phyloP scores from a whole-genome alignment of 192 early-diverging fungal genomes.

The Pecoramyces ruminantium region DNA sequence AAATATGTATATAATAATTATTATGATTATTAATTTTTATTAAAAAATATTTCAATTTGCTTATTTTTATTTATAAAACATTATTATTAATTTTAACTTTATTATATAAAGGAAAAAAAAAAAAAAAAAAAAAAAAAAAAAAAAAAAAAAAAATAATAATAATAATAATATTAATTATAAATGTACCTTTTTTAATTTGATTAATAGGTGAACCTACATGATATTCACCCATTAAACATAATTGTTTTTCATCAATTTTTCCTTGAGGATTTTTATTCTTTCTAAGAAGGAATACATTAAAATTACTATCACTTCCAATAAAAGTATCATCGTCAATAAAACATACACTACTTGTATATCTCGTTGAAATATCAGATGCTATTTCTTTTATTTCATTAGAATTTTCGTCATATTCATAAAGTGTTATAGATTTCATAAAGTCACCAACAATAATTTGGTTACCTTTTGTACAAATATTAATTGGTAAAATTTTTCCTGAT shows the following conservation, averaged over 20 bases:
- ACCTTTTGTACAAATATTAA: constrained; percentile 37
- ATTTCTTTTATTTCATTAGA: not conserved
- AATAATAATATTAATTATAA: too few relatives aligned
- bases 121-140: too few relatives aligned
- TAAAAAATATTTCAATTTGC: too few relatives aligned
- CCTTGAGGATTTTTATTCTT: not conserved
- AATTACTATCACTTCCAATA: not conserved
- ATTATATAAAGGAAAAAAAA: too few relatives aligned
- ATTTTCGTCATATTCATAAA: constrained; percentile 5
- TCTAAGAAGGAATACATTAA: not conserved
- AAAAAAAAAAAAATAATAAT: too few relatives aligned
- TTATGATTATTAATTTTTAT: too few relatives aligned
- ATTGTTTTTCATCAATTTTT: not conserved
- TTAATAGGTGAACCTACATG: not conserved
- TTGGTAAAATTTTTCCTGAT: constrained; percentile 29
- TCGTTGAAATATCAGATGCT: not conserved
- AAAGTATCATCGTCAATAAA: not conserved
- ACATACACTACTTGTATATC: not conserved
- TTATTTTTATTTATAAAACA: too few relatives aligned
- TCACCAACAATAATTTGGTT: constrained; percentile 68
- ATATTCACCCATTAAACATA: not conserved
- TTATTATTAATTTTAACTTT: too few relatives aligned
- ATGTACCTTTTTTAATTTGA: not conserved
- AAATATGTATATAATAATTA: too few relatives aligned
- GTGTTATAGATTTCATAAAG: constrained; percentile 55